Evolutionary conservation across 2,329 filamentous ascomycete species (phyloP).

Genomic region (Penicillium sp.): DNA sequence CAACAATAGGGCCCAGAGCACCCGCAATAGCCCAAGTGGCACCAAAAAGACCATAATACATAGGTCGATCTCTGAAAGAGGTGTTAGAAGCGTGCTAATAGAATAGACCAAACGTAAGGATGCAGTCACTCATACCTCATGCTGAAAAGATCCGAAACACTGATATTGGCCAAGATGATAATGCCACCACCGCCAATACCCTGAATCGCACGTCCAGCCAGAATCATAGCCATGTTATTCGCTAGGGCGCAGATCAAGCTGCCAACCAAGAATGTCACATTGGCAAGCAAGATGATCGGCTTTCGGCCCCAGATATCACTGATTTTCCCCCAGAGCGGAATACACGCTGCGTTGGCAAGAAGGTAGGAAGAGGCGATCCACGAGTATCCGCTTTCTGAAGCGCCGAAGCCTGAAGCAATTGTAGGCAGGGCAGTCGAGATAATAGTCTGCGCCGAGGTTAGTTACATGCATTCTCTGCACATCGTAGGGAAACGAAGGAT

Average conservation of each 20-base stretch:
- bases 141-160: slow-evolving; percentile 67
- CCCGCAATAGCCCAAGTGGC: slow-evolving; percentile 66
- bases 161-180: slow-evolving; percentile 67
- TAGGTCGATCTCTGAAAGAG: slow-evolving; percentile 54
- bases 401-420: slow-evolving; percentile 48
- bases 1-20: slow-evolving; percentile 64
- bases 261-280: slow-evolving; percentile 65
- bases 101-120: not conserved
- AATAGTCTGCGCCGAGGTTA: slow-evolving; percentile 39
- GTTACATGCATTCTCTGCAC: not conserved
- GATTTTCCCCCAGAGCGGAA: slow-evolving; percentile 66
- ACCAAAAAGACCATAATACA: slow-evolving; percentile 67
- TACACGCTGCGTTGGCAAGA: slow-evolving; percentile 52
- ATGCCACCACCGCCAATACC: slow-evolving; percentile 68
- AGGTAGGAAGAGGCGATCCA: slow-evolving; percentile 55
- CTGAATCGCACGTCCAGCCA: slow-evolving; percentile 65
- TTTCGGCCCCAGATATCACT: slow-evolving; percentile 72
- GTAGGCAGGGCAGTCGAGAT: slow-evolving; percentile 51
- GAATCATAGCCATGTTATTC: slow-evolving; percentile 64
- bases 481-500: not conserved
- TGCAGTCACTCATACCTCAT: slow-evolving; percentile 51
- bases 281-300: slow-evolving; percentile 63
- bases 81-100: slow-evolving; percentile 10
- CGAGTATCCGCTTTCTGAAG: slow-evolving; percentile 50
- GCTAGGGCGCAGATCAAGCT: slow-evolving; percentile 64